Evolutionary conservation across 768 basidiomycete species (phyloP), one percentile per base, ranked within the genome.

Genomic region (Rubroboletus satanas): DNA sequence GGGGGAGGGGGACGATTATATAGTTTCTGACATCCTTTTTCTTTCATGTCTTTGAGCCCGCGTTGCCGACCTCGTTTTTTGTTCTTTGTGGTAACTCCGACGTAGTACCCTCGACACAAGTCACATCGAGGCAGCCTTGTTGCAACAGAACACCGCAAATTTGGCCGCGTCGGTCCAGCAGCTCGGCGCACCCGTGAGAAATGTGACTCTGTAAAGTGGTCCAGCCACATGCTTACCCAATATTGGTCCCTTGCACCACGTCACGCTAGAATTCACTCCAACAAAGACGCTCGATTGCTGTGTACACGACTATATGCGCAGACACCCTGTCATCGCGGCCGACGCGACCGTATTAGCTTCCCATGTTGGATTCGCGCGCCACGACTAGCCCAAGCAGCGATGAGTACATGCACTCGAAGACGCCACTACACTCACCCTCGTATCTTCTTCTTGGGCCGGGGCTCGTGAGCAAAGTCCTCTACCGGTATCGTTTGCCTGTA

Each of bases 361-460:
- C 88, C 88, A 50, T 84, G 76, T 64, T 90, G 88, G 8, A 88
- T 82, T 36, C 80, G 76, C 2, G 89, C 87, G 1, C 89, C 89
- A 77, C 87, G 85, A 42, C 89, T 90, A 52, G 8, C 26, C 28
- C 42, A 44, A 51, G 31, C 15, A 43, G 41, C 12, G 23, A 35
- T 51, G 36, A 55, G 51, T 8, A 49, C 14, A n/a, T 31, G 21
- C 35, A 44, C 28, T 7, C 9, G 21, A 21, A 18, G 29, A 39
- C 36, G 33, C 42, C 26, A 3, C 15, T 35, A 11, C 14, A 76
- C 85, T 64, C 59, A 92, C 91, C 90, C 90, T 75, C 91, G 78
- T 64, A 87, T 77, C 58, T 80, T 88, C 75, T 90, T 93, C 71
- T 83, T 87, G n/a, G 87, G 81, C 61, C 67, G 79, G 11, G 78